These are phyloP conservation scores for Phytophthora quininea DNA, from an alignment of 352 stramenopile genomes.

Conservation along the genomic window DNA sequence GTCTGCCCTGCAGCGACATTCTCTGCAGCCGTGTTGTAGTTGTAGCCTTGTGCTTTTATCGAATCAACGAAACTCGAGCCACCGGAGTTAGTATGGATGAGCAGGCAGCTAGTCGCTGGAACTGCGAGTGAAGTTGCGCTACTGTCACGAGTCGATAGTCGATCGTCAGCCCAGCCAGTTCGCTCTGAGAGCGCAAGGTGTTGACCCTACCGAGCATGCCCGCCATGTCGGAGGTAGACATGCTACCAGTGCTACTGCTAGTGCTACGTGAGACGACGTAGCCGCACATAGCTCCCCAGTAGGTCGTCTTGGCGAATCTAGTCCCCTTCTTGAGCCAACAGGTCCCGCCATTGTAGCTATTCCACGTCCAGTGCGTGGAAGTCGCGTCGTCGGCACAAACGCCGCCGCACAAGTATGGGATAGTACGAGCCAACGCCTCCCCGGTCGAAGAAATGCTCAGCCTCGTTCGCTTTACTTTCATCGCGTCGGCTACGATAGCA, in stretches of 20 bases:
- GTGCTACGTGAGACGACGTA: constrained; percentile 24
- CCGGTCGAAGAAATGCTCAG: no score
- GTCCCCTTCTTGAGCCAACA: constrained; percentile 37
- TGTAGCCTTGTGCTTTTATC: constrained; percentile 38
- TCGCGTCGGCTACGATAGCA: constrained; percentile 1
- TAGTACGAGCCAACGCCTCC: neutral
- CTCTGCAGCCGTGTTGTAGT: constrained; percentile 41
- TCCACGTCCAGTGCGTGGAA: constrained; percentile 40
- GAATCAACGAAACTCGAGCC: constrained; percentile 39
- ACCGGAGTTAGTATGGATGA: constrained; percentile 50
- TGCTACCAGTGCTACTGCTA: no score
- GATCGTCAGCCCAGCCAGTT: constrained; percentile 45
- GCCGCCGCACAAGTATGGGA: constrained; percentile 31
- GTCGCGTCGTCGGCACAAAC: constrained; percentile 25
- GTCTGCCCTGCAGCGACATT: constrained; percentile 61
- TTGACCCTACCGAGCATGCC: constrained; percentile 61
- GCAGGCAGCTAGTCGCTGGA: constrained; percentile 49
- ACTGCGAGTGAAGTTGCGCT: constrained; percentile 44
- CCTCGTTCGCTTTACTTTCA: neutral
- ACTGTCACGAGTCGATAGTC: constrained; percentile 41
- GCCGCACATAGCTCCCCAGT: constrained; percentile 26
- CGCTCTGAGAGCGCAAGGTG: constrained; percentile 43
- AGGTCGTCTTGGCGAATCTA: constrained; percentile 8
- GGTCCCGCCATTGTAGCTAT: constrained; percentile 35
- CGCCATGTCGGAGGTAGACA: no score